Conservation (phyloP, 2,329 filamentous ascomycete species). For the Cryoendolithus antarcticus region DNA sequence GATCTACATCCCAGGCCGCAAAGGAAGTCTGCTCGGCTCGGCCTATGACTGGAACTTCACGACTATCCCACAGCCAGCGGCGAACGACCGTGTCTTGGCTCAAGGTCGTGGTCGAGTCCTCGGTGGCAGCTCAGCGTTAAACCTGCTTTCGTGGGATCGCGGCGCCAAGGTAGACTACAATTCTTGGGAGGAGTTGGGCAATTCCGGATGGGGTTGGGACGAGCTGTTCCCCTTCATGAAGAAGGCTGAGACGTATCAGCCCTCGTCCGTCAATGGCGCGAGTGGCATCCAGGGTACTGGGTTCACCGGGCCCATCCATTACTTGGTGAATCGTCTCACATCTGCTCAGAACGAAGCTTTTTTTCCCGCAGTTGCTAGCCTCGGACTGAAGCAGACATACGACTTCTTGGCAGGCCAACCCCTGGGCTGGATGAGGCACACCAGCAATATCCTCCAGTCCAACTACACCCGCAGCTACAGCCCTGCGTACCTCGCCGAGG, state of each 20-base stretch:
- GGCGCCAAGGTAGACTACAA: conserved; percentile 20
- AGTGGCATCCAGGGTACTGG: conserved; percentile 15
- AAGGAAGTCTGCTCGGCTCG: conserved; percentile 11
- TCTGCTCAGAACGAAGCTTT: conserved; percentile 32
- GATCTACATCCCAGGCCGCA: conserved; percentile 14
- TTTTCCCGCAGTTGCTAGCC: conserved; percentile 34
- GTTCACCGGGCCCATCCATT: conserved; percentile 20
- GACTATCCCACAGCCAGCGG: conserved; percentile 27
- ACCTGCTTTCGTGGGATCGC: conserved; percentile 27
- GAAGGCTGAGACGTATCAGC: conserved; percentile 20
- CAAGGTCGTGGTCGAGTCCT: conserved; percentile 38
- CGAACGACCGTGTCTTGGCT: conserved; percentile 28
- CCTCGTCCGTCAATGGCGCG: conserved; percentile 3
- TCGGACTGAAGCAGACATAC: conserved; percentile 31
- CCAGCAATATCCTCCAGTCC: conserved; percentile 36
- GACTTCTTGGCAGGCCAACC: conserved; percentile 39
- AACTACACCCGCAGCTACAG: conserved; percentile 39
- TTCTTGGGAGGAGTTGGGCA: conserved; percentile 24
- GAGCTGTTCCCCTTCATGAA: conserved; percentile 22
- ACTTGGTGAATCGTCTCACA: conserved; percentile 30
- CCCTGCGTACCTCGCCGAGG: conserved; percentile 31
- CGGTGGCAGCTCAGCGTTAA: conserved; percentile 36
- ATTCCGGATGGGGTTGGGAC: conserved; percentile 28
- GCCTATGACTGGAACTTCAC: conserved; percentile 33
- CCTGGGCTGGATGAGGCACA: conserved; percentile 38